Conservation (phyloP, 345 rosid species). For the Gossypium raimondii region DNA sequence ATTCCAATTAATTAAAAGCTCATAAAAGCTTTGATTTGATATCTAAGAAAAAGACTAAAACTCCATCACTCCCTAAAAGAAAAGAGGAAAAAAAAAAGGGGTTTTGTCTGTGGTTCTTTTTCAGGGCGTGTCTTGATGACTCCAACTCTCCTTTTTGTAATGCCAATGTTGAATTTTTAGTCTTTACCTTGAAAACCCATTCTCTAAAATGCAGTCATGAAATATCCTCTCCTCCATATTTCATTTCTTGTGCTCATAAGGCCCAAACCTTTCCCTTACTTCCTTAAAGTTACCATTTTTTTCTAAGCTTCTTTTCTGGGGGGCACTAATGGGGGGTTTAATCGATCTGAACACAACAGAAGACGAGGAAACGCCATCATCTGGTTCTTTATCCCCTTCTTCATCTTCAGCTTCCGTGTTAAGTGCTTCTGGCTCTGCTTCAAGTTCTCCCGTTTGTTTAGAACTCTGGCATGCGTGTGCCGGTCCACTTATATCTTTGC, state of each 20-base stretch:
- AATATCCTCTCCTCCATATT: constrained; percentile 11
- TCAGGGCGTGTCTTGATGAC: constrained; percentile 15
- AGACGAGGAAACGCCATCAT: constrained; percentile 74
- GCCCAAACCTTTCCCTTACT: not conserved
- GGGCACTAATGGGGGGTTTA: constrained; percentile 58
- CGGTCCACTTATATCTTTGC: constrained; percentile 88
- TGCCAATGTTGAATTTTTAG: constrained; percentile 27
- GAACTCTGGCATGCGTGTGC: constrained; percentile 99
- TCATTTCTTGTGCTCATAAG: not conserved
- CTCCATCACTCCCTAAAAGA: not conserved
- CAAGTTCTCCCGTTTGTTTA: constrained; percentile 55
- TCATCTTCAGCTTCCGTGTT: constrained; percentile 52
- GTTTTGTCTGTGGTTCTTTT: constrained; percentile 13
- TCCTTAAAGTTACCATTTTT: not conserved
- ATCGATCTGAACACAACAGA: constrained; percentile 94
- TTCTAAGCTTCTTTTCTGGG: not conserved
- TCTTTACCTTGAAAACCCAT: constrained; percentile 4
- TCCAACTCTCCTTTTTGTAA: constrained; percentile 18
- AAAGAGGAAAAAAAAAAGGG: not conserved
- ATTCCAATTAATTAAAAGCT: constrained; percentile 15
- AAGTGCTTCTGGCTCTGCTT: constrained; percentile 33
- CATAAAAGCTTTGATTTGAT: constrained; percentile 40
- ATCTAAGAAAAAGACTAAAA: constrained; percentile 14
- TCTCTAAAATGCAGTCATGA: constrained; percentile 36
- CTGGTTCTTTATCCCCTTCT: constrained; percentile 62